These are phyloP conservation scores for Phoma sp. DNA, from an alignment of 2,329 filamentous ascomycete genomes.

Conservation along the genomic window DNA sequence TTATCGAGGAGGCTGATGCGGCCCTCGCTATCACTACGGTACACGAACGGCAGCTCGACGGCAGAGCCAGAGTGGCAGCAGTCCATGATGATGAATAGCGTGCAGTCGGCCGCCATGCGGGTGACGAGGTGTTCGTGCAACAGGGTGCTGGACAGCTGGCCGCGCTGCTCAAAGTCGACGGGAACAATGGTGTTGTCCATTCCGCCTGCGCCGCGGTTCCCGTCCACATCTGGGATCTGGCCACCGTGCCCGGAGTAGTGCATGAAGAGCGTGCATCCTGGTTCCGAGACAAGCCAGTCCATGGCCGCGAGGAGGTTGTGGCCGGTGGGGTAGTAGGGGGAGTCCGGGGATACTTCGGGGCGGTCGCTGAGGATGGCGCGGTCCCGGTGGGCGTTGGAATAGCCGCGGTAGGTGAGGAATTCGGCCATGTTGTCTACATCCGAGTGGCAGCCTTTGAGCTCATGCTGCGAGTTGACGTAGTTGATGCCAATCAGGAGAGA, in stretches of 20 bases:
- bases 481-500: conserved; percentile 63
- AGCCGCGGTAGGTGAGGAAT: conserved; percentile 54
- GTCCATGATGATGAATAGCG: conserved; percentile 64
- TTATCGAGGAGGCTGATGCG: conserved; percentile 64
- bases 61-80: conserved; percentile 68
- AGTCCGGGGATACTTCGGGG: conserved; percentile 35
- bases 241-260: conserved; percentile 67
- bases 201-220: conserved; percentile 39
- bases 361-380: conserved; percentile 56
- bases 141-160: conserved; percentile 61
- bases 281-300: conserved; percentile 63
- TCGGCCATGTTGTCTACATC: conserved; percentile 58
- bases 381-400: conserved; percentile 48
- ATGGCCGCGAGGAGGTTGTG: conserved; percentile 61
- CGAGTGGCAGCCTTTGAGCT: conserved; percentile 57
- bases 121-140: conserved; percentile 62
- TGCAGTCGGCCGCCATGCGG: conserved; percentile 57
- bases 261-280: conserved; percentile 61
- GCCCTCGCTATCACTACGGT: conserved; percentile 62
- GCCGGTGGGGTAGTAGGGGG: conserved; percentile 48
- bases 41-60: conserved; percentile 65
- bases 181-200: conserved; percentile 61
- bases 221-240: conserved; percentile 57
- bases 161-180: conserved; percentile 58
- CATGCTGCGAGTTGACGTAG: conserved; percentile 54